Evolutionary conservation across 1,139 yeast genomes (phyloP), one percentile per base, ranked within the genome.

Genomic region (Candida smagusa): DNA sequence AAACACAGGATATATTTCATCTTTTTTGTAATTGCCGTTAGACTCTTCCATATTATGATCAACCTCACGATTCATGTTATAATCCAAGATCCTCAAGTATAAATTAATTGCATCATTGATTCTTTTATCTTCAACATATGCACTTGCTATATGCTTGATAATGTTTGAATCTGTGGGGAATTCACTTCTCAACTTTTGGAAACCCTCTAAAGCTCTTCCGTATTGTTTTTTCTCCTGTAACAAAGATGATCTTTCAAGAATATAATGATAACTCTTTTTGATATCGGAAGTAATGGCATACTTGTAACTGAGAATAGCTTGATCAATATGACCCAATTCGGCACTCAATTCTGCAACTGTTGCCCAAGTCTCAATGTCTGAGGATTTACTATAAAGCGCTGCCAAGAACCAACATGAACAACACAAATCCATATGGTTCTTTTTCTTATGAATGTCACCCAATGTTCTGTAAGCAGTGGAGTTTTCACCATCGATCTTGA

Each of bases 341-440:
- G 71, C 68, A 40, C 95, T 82, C 41, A 87, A 61, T 39, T 81
- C 85, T 0, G 95, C 97, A 25, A 88, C 88, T 33, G 75, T 79
- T 25, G 80, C 79, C 97, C 97, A 92, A 45, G 88, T 83, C 22
- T 79, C 84, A 42, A 77, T 76, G 59, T 87, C 94, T 16, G 19
- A 16, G 59, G 81, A 75, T 2, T 88, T 82, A 49, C 84, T 85
- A 22, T 86, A 68, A 54, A 82, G 88, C 1, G 96, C 96, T 1
- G 95, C 97, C 28, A 84, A 62, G 40, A 87, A 72, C 86, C 95
- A 85, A 27, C 87, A 81, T 41, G 79, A 78, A 53, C 95, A 81
- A 45, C 96, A 86, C 50, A 82, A 82, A 47, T 81, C 77, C 36
- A 74, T 58, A 37, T 84, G 74, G 0, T 85, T 88, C 42, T 79